Base-by-base conservation (phyloP, 2,329 filamentous ascomycete species). In the Dryadomyces sulphureus region DNA sequence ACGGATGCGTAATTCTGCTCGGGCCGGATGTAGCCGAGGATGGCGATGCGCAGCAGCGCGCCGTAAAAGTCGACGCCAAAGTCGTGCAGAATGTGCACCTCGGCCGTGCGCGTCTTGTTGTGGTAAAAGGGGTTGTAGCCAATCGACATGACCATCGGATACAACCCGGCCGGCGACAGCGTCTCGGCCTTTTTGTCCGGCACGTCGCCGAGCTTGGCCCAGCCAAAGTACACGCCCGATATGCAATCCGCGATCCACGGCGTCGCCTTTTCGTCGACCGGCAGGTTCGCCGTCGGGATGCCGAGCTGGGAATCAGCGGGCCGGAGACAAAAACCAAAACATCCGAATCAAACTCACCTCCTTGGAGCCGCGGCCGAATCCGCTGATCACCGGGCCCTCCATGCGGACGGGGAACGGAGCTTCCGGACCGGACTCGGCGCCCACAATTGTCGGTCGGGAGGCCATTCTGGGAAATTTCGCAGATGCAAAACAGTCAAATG, bases 71-170 rank as follows among this genome's bases (percentile, higher is more conserved):
- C 88, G 35, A 70, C 66, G 2, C 65, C 41, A 43, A 95, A 94
- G 38, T 70, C 62, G 57, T 86, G 80, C 62, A 98, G 74, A 46
- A 98, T 75, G 65, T 94, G 88, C 47, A 94, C 88, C 70, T 94
- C 88, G 59, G 92, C 88, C 51, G 77, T 86, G 51, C 86, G 80
- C 41, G 85, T 78, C 5, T 74, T 80, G 70, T 98, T 96, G 61
- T 89, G 88, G 73, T 94, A 98, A 66, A 89, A 96, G 0, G 92
- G 92, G 64, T 96, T 98, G 74, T 89, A 96, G 39, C 92, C 92
- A 54, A 95, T 90, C 50, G 79, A 86, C 81, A 95, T 84, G 53
- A 94, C 88, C 74, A 93, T 92, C 1, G 86, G 86, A 62, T 81
- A 86, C 47, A 92, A 68, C 39, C 41, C 50, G 52, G 52, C 51